phyloP scores from a whole-genome alignment of 2,329 filamentous ascomycete genomes.

The Colletotrichum brevisporum region DNA sequence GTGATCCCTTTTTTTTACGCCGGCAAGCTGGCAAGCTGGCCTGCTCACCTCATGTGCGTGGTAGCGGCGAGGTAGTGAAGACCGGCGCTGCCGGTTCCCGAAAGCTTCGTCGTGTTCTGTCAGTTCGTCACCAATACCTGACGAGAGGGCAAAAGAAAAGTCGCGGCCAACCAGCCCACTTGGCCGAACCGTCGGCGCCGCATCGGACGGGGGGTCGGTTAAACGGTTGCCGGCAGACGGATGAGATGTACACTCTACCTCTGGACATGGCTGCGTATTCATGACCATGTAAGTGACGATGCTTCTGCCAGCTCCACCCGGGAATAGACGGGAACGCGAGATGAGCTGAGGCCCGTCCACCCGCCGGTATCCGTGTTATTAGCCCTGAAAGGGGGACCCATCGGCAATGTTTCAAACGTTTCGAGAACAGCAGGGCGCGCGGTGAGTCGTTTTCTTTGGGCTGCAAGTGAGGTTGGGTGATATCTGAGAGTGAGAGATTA shows the following conservation, averaged over 20 bases:
- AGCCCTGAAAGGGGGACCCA: no score
- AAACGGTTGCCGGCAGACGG: no score
- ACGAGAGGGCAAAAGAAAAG: not conserved
- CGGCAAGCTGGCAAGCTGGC: not conserved
- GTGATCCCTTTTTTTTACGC: conserved; percentile 8
- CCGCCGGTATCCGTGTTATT: conserved; percentile 1
- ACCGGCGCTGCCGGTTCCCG: conserved; percentile 26
- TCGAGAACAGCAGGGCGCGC: not conserved
- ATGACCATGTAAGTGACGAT: conserved; percentile 2
- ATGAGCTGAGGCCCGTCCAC: conserved; percentile 18
- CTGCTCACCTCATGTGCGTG: not conserved
- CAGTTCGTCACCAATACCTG: not conserved
- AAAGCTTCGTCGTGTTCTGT: not conserved
- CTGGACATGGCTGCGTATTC: not conserved
- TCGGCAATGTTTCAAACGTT: not conserved
- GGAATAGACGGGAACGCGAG: conserved; percentile 34
- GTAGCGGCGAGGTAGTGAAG: not conserved
- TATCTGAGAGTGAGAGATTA: not conserved
- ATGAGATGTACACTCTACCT: no score
- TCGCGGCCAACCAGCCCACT: conserved; percentile 22
- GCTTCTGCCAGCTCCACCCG: conserved; percentile 6
- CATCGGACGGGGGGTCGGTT: not conserved
- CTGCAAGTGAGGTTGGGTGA: conserved; percentile 1
- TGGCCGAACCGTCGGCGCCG: conserved; percentile 21
- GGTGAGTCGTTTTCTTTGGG: not conserved